Evolutionary conservation across 1,284 basidiomycete species (phyloP), one percentile per base, ranked within the genome.

Genomic region (Garcileccinum viscosum): DNA sequence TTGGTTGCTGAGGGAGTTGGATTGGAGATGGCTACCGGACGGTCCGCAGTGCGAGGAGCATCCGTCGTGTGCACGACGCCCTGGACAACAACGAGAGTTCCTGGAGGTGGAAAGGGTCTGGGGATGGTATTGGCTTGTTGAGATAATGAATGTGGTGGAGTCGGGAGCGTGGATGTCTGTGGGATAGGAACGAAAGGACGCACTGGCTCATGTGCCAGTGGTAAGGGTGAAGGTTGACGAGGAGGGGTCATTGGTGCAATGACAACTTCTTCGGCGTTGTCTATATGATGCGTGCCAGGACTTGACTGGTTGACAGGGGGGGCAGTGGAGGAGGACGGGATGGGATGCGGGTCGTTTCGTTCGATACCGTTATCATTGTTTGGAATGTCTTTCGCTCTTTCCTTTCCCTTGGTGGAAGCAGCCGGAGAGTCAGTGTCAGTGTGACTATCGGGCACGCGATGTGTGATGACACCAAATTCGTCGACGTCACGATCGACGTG

Each of bases 31-130:
- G 63, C n/a, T 22, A 61, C 35, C 61, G 70, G 68, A 67, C 67
- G 70, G 59, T 75, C 72, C 38, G 73, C 68, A 61, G 80, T 67
- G 38, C 85, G 83, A 5, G 86, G 82, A 9, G 86, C 84, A 76
- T 93, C 91, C 14, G 90, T 90, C 0, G 92, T 93, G 71, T 93
- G 92, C 1, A 93, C 92, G 58, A 93, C 91, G 60, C 92, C 92
- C 79, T 93, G 92, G 1, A 93, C 92, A 40, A 93, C 90, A 40
- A 93, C 92, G 11, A 93, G 85, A 1, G 92, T 92, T 24, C 92
- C 91, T 1, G 90, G 88, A 2, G 91, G 89, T 42, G 91, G 90
- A 75, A 92, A 92, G 69, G 85, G 85, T 37, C 85, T 82, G 35
- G 71, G 70, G 30, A 33, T 64, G 50, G 65, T 56, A 62, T 65